These are phyloP conservation scores for Solanum verrucosum DNA, from an alignment of 257 asterid genomes.

Conservation along the genomic window DNA sequence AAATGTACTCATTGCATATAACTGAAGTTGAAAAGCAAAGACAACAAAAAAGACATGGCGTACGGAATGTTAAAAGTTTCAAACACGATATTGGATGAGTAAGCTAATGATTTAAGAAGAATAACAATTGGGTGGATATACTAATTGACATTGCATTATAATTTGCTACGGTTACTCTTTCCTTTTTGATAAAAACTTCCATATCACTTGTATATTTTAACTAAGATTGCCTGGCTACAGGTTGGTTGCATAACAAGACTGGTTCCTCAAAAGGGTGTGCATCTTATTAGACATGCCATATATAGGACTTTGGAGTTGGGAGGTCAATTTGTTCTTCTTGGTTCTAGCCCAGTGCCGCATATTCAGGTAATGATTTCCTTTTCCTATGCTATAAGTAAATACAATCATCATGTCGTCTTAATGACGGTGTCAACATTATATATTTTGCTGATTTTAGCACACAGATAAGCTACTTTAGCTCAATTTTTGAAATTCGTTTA, in stretches of 20 bases:
- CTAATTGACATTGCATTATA: neutral
- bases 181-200: neutral
- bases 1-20: neutral
- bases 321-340: conserved; percentile 95
- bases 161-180: neutral
- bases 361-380: conserved; percentile 54
- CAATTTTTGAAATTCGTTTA: neutral
- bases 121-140: neutral
- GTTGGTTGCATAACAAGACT: conserved; percentile 93
- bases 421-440: neutral
- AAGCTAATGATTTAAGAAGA: neutral
- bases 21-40: neutral
- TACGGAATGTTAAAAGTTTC: neutral
- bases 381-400: neutral
- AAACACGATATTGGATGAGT: neutral
- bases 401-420: neutral
- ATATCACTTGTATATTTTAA: neutral
- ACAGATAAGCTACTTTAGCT: neutral
- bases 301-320: conserved; percentile 82
- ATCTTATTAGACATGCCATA: conserved; percentile 91
- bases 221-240: conserved; percentile 22
- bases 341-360: conserved; percentile 90
- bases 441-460: neutral
- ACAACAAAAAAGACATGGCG: neutral
- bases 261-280: conserved; percentile 98